A percentile compares a stretch with the other conserved stretches of the same genome.
Conservation (phyloP, 495 filamentous ascomycete species). For the Neurospora tetrasperma region DNA sequence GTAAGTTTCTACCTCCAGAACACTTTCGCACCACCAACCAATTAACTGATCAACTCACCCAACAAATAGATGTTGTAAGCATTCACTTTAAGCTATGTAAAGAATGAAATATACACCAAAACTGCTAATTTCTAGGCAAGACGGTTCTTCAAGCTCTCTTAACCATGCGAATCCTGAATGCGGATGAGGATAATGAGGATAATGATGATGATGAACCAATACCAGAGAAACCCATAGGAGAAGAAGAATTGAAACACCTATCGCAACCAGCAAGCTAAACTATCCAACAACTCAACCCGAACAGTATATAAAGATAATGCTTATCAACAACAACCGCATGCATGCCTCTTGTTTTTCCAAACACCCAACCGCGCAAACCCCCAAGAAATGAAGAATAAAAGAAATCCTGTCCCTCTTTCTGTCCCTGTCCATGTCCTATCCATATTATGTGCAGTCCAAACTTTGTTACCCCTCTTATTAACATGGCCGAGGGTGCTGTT, state of each 20-base stretch:
- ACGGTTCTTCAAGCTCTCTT: neutral
- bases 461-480: neutral
- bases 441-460: neutral
- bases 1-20: too few species aligned
- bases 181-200: neutral
- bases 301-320: neutral
- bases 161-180: neutral
- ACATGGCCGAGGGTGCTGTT: neutral
- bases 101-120: neutral
- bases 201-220: neutral
- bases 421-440: neutral
- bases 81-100: neutral
- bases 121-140: neutral
- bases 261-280: neutral
- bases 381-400: neutral
- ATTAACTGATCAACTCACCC: too few species aligned
- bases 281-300: neutral
- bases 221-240: neutral
- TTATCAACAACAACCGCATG: neutral
- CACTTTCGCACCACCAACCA: too few species aligned
- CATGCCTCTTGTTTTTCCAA: neutral
- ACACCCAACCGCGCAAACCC: neutral
- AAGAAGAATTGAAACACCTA: neutral
- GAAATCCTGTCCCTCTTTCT: neutral
- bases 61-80: too few species aligned